A percentile compares a stretch with the other conserved stretches of the same genome.
Conservation (phyloP, 768 basidiomycete genomes). For the Trametes gibbosa region DNA sequence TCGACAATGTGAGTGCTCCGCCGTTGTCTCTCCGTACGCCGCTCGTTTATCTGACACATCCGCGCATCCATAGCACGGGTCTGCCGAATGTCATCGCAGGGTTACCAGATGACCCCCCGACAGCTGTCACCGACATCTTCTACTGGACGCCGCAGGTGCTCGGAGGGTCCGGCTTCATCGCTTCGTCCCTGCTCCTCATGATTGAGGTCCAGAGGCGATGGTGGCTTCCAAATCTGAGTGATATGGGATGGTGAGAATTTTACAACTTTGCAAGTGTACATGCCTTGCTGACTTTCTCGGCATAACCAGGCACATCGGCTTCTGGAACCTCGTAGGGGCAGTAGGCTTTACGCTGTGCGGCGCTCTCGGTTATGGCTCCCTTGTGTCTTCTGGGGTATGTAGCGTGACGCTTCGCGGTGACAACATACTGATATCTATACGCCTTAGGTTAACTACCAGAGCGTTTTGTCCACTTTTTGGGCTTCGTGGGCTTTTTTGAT, state of each 20-base stretch:
- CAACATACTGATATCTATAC: neutral
- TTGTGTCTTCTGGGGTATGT: slow-evolving; percentile 19
- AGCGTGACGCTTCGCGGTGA: neutral
- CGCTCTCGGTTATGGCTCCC: slow-evolving; percentile 47
- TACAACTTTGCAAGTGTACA: neutral
- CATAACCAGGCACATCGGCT: slow-evolving; percentile 27
- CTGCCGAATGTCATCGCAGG: slow-evolving; percentile 41
- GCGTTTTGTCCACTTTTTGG: slow-evolving; percentile 55
- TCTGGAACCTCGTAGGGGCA: slow-evolving; percentile 62
- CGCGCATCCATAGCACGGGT: slow-evolving; percentile 31
- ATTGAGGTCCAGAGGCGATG: slow-evolving; percentile 54
- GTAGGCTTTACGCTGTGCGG: slow-evolving; percentile 59
- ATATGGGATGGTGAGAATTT: slow-evolving; percentile 51
- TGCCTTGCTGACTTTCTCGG: neutral
- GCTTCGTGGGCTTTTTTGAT: slow-evolving; percentile 63
- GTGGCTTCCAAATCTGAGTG: slow-evolving; percentile 44
- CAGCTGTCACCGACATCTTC: slow-evolving; percentile 43
- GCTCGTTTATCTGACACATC: neutral
- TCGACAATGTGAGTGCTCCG: slow-evolving; percentile 22
- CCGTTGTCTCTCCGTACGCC: neutral
- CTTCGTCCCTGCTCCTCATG: slow-evolving; percentile 47
- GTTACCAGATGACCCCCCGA: slow-evolving; percentile 22
- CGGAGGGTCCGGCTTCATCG: slow-evolving; percentile 58
- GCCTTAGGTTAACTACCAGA: slow-evolving; percentile 44
- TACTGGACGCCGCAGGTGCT: slow-evolving; percentile 65